These are phyloP conservation scores for Neospermospora avenae DNA, from an alignment of 2,329 filamentous ascomycete genomes.

Conservation along the genomic window DNA sequence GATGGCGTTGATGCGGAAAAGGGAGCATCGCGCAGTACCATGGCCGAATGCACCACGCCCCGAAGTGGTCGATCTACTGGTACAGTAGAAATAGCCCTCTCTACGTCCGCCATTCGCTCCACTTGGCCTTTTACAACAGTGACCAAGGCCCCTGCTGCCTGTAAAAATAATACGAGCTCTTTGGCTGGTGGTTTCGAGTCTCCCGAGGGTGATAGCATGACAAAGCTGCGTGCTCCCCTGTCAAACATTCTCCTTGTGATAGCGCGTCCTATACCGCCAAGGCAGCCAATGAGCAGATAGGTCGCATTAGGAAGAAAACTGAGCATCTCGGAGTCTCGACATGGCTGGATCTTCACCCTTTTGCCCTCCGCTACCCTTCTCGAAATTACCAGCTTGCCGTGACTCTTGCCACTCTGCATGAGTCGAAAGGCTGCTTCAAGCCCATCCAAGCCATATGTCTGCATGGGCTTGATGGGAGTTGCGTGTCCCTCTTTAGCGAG, in stretches of 20 bases:
- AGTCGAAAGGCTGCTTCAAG: constrained; percentile 24
- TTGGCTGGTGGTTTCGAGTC: no score
- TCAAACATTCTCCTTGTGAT: not conserved
- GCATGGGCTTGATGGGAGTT: constrained; percentile 20
- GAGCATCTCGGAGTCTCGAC: constrained; percentile 20
- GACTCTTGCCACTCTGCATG: constrained; percentile 41
- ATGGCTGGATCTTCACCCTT: not conserved
- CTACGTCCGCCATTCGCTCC: no score
- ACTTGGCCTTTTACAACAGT: no score
- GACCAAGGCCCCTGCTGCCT: no score
- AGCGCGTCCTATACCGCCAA: constrained; percentile 22
- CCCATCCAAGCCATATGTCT: constrained; percentile 27
- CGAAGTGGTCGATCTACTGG: constrained; percentile 2
- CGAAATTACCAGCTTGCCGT: constrained; percentile 41
- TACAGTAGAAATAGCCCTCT: no score
- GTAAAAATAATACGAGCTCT: no score
- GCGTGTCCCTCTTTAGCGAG: constrained; percentile 10
- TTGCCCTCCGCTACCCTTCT: not conserved
- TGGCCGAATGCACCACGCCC: constrained; percentile 19
- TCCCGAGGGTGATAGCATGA: no score
- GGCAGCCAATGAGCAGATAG: constrained; percentile 27
- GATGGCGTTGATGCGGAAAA: constrained; percentile 14
- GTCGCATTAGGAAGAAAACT: constrained; percentile 13
- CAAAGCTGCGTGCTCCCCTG: no score
- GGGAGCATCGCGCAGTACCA: constrained; percentile 11